Evolutionary conservation across 352 stramenopile genomes (phyloP).

Genomic region (Saprolegnia parasitica): DNA sequence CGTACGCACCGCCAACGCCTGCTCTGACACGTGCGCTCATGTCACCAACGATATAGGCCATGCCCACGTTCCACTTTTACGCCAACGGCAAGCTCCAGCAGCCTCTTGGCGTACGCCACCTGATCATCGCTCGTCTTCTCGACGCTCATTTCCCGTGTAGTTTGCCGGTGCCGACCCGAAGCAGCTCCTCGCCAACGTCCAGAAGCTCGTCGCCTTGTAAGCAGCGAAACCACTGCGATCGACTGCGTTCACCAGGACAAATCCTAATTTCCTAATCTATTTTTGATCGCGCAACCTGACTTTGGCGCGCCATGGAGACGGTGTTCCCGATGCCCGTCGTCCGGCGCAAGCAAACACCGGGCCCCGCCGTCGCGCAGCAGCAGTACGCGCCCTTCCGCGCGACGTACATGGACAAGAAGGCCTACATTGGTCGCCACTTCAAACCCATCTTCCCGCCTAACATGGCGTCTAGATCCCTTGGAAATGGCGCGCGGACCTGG

Average conservation of each 20-base stretch:
- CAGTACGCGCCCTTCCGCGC: constrained; percentile 16
- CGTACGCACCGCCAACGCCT: constrained; percentile 37
- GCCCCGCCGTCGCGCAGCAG: constrained; percentile 7
- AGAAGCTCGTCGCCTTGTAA: constrained; percentile 72
- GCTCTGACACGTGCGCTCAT: constrained; percentile 11
- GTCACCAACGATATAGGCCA: constrained; percentile 44
- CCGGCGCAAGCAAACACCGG: constrained; percentile 12
- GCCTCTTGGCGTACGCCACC: constrained; percentile 55
- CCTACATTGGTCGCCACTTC: not conserved
- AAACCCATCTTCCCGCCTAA: not conserved
- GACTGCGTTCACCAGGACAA: not conserved
- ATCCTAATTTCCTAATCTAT: constrained; percentile 12
- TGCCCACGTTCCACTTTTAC: constrained; percentile 86
- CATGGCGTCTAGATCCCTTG: constrained; percentile 7
- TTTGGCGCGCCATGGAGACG: not conserved
- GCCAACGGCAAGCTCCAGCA: constrained; percentile 71
- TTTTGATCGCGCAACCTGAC: not conserved
- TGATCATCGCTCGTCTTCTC: not conserved
- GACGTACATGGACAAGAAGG: constrained; percentile 27
- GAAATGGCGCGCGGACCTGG: constrained; percentile 22
- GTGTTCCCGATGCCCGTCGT: not conserved
- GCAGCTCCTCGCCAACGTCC: constrained; percentile 62
- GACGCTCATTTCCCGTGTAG: constrained; percentile 30
- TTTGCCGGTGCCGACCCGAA: constrained; percentile 81
- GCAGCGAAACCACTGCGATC: not conserved